These are phyloP conservation scores for Cystofilobasidium capitatum DNA, from an alignment of 768 basidiomycete genomes.

Conservation along the genomic window DNA sequence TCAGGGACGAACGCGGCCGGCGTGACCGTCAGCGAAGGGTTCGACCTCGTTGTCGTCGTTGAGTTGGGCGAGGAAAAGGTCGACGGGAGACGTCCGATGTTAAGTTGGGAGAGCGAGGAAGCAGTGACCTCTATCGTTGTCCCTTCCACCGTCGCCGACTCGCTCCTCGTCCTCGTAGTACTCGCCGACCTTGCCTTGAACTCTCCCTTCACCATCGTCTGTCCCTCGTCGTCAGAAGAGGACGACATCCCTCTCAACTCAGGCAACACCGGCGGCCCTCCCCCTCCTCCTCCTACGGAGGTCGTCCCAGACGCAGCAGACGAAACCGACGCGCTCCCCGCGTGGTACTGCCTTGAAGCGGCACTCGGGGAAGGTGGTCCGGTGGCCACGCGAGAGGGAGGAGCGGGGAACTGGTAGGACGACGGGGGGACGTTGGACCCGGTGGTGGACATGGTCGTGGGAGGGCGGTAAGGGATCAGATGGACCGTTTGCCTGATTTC, in stretches of 20 bases:
- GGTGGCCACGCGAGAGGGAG: neutral
- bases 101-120: too few species aligned
- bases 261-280: neutral
- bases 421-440: neutral
- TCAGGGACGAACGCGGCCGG: too few species aligned
- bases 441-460: neutral
- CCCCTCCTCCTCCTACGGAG: neutral
- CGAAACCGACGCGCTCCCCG: neutral
- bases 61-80: too few species aligned
- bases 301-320: neutral
- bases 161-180: neutral
- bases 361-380: neutral
- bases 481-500: conserved; percentile 4
- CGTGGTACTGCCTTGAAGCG: too few species aligned
- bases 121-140: too few species aligned
- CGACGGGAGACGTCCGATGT: too few species aligned
- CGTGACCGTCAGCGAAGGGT: too few species aligned
- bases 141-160: neutral
- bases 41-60: too few species aligned
- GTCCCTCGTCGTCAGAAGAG: neutral
- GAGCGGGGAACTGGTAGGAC: neutral
- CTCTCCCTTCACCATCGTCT: too few species aligned
- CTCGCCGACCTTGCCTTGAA: too few species aligned
- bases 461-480: neutral
- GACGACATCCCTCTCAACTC: neutral